phyloP scores from a whole-genome alignment of 257 asterid species.

The Penstemon newberryi region DNA sequence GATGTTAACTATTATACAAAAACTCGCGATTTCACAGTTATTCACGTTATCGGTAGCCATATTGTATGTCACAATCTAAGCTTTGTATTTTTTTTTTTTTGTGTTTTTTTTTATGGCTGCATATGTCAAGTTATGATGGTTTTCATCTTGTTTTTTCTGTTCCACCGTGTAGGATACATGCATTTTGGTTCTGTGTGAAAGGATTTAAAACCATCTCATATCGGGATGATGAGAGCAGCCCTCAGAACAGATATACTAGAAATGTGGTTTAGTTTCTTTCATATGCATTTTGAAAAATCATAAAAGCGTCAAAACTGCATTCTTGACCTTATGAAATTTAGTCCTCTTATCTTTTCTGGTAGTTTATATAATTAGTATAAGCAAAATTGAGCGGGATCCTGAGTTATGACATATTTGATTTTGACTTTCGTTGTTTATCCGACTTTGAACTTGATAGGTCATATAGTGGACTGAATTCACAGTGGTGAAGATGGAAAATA shows the following conservation, averaged over 20 bases:
- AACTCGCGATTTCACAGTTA: slow-evolving; percentile 84
- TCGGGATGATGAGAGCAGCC: slow-evolving; percentile 17
- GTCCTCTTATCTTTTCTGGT: slow-evolving; percentile 13
- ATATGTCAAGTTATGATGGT: slow-evolving; percentile 12
- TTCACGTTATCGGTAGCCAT: slow-evolving; percentile 71
- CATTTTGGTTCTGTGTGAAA: slow-evolving; percentile 19
- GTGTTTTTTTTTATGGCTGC: slow-evolving; percentile 19
- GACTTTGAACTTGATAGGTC: slow-evolving; percentile 15
- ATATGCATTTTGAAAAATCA: not conserved
- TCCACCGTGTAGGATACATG: slow-evolving; percentile 16
- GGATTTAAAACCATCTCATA: not conserved
- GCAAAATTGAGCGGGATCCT: not conserved
- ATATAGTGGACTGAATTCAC: slow-evolving; percentile 4
- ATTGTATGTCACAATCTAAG: slow-evolving; percentile 50
- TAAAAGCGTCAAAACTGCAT: not conserved
- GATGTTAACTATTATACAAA: slow-evolving; percentile 85
- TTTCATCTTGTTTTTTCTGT: slow-evolving; percentile 16
- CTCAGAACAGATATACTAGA: not conserved
- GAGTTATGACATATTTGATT: not conserved
- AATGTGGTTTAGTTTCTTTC: not conserved
- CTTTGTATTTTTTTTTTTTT: slow-evolving; percentile 1
- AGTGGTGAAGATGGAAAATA: slow-evolving; percentile 3
- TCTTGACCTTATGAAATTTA: slow-evolving; percentile 16
- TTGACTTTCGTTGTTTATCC: slow-evolving; percentile 14
- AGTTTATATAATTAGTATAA: not conserved